Evolutionary conservation across 1,284 basidiomycete genomes (phyloP), one percentile per base, ranked within the genome.

Genomic region (Apiotrichum porosum): DNA sequence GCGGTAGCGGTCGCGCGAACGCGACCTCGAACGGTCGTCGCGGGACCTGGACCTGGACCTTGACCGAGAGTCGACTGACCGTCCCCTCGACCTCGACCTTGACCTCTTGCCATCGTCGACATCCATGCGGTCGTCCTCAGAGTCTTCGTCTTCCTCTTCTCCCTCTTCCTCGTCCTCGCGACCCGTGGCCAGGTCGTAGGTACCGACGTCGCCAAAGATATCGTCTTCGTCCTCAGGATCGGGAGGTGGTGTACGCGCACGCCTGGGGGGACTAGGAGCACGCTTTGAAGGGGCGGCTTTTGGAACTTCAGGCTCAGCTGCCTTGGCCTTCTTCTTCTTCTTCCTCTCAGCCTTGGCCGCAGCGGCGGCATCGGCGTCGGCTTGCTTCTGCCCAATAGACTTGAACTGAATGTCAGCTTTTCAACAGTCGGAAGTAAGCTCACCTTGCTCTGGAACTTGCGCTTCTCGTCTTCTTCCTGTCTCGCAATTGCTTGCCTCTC

Each of bases 161-260:
- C 57, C 58, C 10, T 54, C 56, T 35, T 60, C 63, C 13, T 61
- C 65, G n/a, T 57, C 58, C 10, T 52, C 60, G 2, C 56, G 59
- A 5, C 38, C 62, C 13, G 78, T 79, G 14, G 82, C 80, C 18
- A 82, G 81, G 32, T 78, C 83, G 68, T 94, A 95, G 35, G 89
- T 86, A 9, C 85, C 89, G 1, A 81, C 88, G 42, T 78, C 90
- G 1, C 82, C 86, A 68, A 95, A 95, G 47, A 94, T 94, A 51
- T 79, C 77, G n/a, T 76, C 76, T 23, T 77, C 77, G 9, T 76
- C 73, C 14, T 62, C 46, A 23, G 46, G 48, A 21, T 51, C 21
- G 15, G 52, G 45, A 0, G 45, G 42, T 38, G 43, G n/a, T 40
- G 32, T 36, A 40, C 42, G 17, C 22, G 34, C 19, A 37, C 47